Percentiles rank a stretch among this genome's conserved stretches.
These are phyloP conservation scores for Cystoisospora suis DNA, from an alignment of 169 alveolate genomes.

Conservation along the genomic window DNA sequence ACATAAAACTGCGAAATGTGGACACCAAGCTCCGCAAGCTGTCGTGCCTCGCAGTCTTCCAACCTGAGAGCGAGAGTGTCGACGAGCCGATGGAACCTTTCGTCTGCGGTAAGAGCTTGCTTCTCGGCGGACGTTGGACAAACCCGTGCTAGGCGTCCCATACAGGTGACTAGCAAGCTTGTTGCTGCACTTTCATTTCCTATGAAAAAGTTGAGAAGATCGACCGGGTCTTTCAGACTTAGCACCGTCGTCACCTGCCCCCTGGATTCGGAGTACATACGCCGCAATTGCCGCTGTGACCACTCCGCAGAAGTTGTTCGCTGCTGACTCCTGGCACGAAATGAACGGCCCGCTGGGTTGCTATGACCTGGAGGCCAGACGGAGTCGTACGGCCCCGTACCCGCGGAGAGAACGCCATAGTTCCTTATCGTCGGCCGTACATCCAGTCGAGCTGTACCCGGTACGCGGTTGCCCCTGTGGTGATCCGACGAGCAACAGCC, in stretches of 20 bases:
- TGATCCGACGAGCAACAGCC: no score
- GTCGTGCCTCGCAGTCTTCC: constrained; percentile 33
- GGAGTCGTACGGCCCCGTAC: no score
- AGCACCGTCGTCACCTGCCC: background rate
- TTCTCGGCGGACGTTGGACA: background rate
- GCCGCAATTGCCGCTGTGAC: background rate
- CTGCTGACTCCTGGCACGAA: no score
- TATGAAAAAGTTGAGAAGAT: background rate
- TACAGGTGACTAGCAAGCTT: background rate
- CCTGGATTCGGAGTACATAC: background rate
- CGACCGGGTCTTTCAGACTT: constrained; percentile 12
- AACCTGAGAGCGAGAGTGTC: background rate
- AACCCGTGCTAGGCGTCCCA: background rate
- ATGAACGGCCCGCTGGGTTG: no score
- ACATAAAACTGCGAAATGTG: background rate
- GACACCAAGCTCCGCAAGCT: background rate
- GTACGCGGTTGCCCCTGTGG: no score
- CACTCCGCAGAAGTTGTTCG: no score
- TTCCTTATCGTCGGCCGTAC: no score
- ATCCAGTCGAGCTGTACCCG: no score
- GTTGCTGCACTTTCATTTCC: background rate
- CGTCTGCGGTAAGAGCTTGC: background rate
- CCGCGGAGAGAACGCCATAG: no score
- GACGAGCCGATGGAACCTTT: background rate
- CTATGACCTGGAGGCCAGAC: no score